Percentiles rank a stretch among this genome's conserved stretches.
Conservation (phyloP, 306 rosid species). For the Trifolium pratense region DNA sequence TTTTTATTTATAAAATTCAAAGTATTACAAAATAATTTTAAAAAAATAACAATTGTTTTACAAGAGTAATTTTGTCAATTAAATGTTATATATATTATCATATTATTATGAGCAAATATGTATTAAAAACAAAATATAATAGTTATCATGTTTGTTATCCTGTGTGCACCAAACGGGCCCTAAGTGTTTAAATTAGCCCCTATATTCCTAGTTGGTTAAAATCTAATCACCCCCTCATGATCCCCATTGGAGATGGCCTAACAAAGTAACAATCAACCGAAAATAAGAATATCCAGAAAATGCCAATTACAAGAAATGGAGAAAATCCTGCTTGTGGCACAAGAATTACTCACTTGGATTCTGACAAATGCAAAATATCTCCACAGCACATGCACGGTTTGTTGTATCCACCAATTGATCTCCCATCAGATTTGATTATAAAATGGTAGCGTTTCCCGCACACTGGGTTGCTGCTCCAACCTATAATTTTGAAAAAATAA, state of each 20-base stretch:
- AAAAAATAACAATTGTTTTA: too few relatives aligned
- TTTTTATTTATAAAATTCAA: too few relatives aligned
- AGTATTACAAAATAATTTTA: too few relatives aligned
- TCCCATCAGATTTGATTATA: slow-evolving; percentile 87
- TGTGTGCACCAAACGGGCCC: too few relatives aligned
- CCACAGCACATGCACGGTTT: slow-evolving; percentile 99
- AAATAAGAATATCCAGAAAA: slow-evolving; percentile 3
- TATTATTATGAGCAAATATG: too few relatives aligned
- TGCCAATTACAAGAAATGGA: slow-evolving; percentile 7
- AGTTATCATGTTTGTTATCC: too few relatives aligned
- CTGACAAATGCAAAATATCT: slow-evolving; percentile 86
- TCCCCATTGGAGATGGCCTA: neutral
- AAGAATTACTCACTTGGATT: slow-evolving; percentile 80
- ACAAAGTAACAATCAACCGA: slow-evolving; percentile 20
- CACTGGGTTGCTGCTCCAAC: slow-evolving; percentile 98
- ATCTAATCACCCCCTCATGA: neutral
- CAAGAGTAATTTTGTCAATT: too few relatives aligned
- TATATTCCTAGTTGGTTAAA: neutral
- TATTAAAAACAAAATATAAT: too few relatives aligned
- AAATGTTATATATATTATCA: too few relatives aligned
- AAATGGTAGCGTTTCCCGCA: slow-evolving; percentile 92
- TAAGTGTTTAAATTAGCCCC: neutral
- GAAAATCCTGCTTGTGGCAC: neutral
- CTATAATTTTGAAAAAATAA: slow-evolving; percentile 38
- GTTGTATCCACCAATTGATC: slow-evolving; percentile 93